Conservation (phyloP, 768 basidiomycete genomes). For the Pisolithus sp. region DNA sequence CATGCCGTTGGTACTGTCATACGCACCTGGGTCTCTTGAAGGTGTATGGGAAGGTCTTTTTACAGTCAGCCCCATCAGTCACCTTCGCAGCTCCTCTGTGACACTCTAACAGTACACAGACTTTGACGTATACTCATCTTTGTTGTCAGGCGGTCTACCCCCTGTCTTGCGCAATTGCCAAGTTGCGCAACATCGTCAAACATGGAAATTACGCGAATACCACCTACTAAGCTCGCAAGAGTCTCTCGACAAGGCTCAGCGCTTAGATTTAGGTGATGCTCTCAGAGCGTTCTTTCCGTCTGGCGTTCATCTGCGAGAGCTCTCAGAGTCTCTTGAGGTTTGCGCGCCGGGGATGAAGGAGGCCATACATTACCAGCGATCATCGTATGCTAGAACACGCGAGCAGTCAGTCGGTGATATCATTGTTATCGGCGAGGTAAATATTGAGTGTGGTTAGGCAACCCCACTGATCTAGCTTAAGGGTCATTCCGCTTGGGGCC, state of each 20-base stretch:
- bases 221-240: slow-evolving; percentile 40
- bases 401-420: slow-evolving; percentile 43
- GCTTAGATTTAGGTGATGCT: slow-evolving; percentile 54
- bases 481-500: slow-evolving; percentile 92
- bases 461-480: slow-evolving; percentile 23
- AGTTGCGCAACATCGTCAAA: slow-evolving; percentile 81
- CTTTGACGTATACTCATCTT: slow-evolving; percentile 75
- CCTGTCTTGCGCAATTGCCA: slow-evolving; percentile 62
- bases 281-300: slow-evolving; percentile 56
- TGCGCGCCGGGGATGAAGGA: slow-evolving; percentile 34
- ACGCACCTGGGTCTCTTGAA: slow-evolving; percentile 62
- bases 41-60: slow-evolving; percentile 80
- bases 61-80: slow-evolving; percentile 43
- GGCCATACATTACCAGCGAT: slow-evolving; percentile 23
- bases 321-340: slow-evolving; percentile 41
- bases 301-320: slow-evolving; percentile 45
- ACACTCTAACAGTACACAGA: slow-evolving; percentile 57
- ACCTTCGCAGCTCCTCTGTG: neutral
- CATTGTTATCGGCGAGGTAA: slow-evolving; percentile 70
- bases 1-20: slow-evolving; percentile 38
- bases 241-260: slow-evolving; percentile 15
- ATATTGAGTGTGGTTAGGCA: neutral
- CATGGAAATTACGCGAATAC: slow-evolving; percentile 82
- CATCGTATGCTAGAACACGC: slow-evolving; percentile 18
- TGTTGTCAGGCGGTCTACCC: slow-evolving; percentile 66